phyloP scores from a whole-genome alignment of 352 stramenopile genomes.

The Thalassiosira mediterranea region DNA sequence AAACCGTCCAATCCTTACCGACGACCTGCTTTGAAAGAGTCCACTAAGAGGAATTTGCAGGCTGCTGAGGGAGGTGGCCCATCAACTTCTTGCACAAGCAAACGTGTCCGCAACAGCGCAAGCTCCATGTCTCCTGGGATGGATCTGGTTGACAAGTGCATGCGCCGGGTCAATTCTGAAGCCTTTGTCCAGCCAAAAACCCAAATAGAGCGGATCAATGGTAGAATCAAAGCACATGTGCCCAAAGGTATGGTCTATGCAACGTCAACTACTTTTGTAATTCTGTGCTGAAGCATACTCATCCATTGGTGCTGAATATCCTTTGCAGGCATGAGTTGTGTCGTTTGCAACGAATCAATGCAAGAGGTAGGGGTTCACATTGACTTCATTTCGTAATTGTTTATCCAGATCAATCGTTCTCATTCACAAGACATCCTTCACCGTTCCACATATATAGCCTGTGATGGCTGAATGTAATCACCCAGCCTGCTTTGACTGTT shows the following conservation, averaged over 20 bases:
- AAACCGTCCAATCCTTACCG: conserved; percentile 34
- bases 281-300: too few relatives aligned
- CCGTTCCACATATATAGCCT: conserved; percentile 27
- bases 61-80: background rate
- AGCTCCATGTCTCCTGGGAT: background rate
- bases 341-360: conserved; percentile 2
- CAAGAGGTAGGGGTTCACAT: too few relatives aligned
- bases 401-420: background rate
- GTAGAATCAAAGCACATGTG: conserved; percentile 59
- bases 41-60: conserved; percentile 26
- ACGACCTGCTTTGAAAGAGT: conserved; percentile 21
- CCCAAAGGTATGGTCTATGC: conserved; percentile 57
- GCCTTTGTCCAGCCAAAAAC: conserved; percentile 37
- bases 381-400: too few relatives aligned
- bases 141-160: conserved; percentile 25
- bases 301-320: too few relatives aligned
- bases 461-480: conserved; percentile 73
- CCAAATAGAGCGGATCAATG: conserved; percentile 25
- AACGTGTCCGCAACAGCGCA: too few relatives aligned
- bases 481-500: conserved; percentile 72
- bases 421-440: background rate
- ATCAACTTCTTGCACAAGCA: too few relatives aligned
- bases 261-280: too few relatives aligned
- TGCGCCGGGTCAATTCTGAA: conserved; percentile 43
- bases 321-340: conserved; percentile 2